phyloP scores from a whole-genome alignment of 1,139 yeast species.

The Zygosaccharomyces sapae region DNA sequence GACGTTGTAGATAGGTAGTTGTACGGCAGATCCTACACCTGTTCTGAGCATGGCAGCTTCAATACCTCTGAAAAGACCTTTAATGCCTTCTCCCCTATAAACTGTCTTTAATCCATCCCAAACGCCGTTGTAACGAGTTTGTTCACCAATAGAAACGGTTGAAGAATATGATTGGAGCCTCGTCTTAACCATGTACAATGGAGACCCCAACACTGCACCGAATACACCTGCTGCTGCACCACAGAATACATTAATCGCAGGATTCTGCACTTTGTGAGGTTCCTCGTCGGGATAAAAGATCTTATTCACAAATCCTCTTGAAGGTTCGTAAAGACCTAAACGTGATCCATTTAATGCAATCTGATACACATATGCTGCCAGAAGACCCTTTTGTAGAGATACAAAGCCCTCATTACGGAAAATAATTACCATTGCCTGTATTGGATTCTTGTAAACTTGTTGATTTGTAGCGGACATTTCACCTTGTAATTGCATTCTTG shows the following conservation, averaged over 20 bases:
- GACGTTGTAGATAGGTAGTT: slow-evolving; percentile 84
- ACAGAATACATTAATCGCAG: slow-evolving; percentile 66
- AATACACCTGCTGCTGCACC: slow-evolving; percentile 84
- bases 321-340: slow-evolving; percentile 89
- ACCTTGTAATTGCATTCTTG: slow-evolving; percentile 95
- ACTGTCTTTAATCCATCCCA: slow-evolving; percentile 65
- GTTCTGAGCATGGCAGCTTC: slow-evolving; percentile 94
- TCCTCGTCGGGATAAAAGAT: slow-evolving; percentile 51
- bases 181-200: slow-evolving; percentile 86
- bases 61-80: slow-evolving; percentile 82
- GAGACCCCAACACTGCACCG: slow-evolving; percentile 89
- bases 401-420: slow-evolving; percentile 75
- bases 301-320: slow-evolving; percentile 56
- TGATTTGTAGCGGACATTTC: slow-evolving; percentile 62
- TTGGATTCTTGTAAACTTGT: slow-evolving; percentile 68
- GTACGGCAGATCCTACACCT: slow-evolving; percentile 94
- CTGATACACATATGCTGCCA: slow-evolving; percentile 82
- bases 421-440: slow-evolving; percentile 79
- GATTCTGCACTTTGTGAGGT: slow-evolving; percentile 51
- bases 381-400: slow-evolving; percentile 85
- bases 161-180: slow-evolving; percentile 88
- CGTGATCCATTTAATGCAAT: slow-evolving; percentile 90
- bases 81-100: slow-evolving; percentile 62
- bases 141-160: slow-evolving; percentile 74
- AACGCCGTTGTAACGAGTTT: slow-evolving; percentile 73